Percentiles rank a stretch among this genome's conserved stretches.
These are phyloP conservation scores for Lachnellula cervina DNA, from an alignment of 2,329 filamentous ascomycete species.

Conservation along the genomic window DNA sequence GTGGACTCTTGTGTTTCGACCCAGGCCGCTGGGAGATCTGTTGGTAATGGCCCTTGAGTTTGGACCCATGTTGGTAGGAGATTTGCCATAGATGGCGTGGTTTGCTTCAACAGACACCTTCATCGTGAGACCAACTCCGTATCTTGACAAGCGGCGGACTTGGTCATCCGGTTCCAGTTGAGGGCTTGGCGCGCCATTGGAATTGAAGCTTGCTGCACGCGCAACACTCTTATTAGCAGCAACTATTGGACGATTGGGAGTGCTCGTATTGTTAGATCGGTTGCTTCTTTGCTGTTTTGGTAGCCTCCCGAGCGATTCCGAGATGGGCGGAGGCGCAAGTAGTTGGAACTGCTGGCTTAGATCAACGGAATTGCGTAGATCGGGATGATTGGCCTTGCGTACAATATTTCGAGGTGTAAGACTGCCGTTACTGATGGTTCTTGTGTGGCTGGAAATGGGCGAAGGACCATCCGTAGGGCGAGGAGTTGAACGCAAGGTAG, in stretches of 20 bases:
- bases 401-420: neutral
- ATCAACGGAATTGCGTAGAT: neutral
- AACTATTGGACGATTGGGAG: neutral
- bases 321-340: too few relatives aligned
- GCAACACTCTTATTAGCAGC: neutral
- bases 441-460: neutral
- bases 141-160: neutral
- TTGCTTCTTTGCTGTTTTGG: too few relatives aligned
- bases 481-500: neutral
- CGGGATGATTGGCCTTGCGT: neutral
- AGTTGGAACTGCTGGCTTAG: neutral
- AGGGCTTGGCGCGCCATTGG: neutral
- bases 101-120: neutral
- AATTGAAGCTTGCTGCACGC: neutral
- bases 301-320: too few relatives aligned
- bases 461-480: neutral
- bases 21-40: too few relatives aligned
- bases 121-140: neutral
- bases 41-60: too few relatives aligned
- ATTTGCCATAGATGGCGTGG: neutral
- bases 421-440: neutral
- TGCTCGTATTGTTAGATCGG: neutral
- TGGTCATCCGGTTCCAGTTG: neutral
- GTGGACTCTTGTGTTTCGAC: neutral
- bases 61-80: neutral